Evolutionary conservation across 441 rosid genomes (phyloP).

Genomic region (Pelargonium australe): DNA sequence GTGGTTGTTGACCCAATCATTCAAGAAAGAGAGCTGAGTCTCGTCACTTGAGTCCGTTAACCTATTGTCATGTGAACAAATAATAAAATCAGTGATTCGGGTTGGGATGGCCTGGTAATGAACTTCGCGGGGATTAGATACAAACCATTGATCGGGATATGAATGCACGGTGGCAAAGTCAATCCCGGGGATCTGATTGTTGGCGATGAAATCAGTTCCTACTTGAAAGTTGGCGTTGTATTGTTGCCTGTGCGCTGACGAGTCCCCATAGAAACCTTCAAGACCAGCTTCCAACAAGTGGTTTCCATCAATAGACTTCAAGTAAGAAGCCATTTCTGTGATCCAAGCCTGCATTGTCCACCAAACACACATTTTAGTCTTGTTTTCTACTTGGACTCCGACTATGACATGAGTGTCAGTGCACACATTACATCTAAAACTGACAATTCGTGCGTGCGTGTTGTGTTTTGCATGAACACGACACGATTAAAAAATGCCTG

Average conservation of each 20-base stretch:
- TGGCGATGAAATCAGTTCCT: slow-evolving; percentile 63
- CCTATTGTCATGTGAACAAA: slow-evolving; percentile 26
- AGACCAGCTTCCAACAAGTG: slow-evolving; percentile 66
- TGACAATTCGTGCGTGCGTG: too few species aligned
- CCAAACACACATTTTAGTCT: too few species aligned
- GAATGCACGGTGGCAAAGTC: slow-evolving; percentile 67
- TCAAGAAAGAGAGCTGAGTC: slow-evolving; percentile 49
- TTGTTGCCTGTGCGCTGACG: slow-evolving; percentile 46
- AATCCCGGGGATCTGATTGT: slow-evolving; percentile 47
- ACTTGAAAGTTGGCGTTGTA: slow-evolving; percentile 46
- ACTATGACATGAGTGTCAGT: too few species aligned
- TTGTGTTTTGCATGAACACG: too few species aligned
- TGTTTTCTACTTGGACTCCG: too few species aligned
- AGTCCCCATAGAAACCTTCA: slow-evolving; percentile 68
- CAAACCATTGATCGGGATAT: slow-evolving; percentile 72
- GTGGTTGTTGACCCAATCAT: slow-evolving; percentile 55
- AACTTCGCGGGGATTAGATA: background rate
- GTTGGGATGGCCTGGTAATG: too few species aligned
- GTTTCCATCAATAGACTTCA: slow-evolving; percentile 55
- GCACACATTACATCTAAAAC: too few species aligned
- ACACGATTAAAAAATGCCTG: too few species aligned
- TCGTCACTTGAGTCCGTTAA: slow-evolving; percentile 44
- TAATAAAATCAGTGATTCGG: too few species aligned
- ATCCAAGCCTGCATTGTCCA: slow-evolving; percentile 47
- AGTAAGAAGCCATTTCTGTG: slow-evolving; percentile 59